Evolutionary conservation across 139 green algal genomes (phyloP).

Genomic region (Trebouxia sp.): DNA sequence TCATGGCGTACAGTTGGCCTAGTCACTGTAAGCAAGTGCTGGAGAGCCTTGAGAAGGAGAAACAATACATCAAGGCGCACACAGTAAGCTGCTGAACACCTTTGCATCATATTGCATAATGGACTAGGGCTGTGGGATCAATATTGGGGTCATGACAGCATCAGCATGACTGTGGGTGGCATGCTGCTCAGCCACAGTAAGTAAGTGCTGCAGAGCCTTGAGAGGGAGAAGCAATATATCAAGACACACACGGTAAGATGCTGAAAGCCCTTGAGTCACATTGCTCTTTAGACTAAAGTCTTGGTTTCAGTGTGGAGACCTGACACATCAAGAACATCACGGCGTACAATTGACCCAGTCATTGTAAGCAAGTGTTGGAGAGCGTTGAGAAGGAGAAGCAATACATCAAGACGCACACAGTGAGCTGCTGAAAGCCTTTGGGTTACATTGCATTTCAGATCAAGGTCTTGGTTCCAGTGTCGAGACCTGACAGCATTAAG

Average conservation of each 20-base stretch:
- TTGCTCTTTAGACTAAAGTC: too few relatives aligned
- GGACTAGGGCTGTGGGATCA: slow-evolving; percentile 72
- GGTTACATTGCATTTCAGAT: too few relatives aligned
- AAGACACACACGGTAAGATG: slow-evolving; percentile 31
- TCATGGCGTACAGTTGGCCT: slow-evolving; percentile 61
- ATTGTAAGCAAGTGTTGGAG: slow-evolving; percentile 79
- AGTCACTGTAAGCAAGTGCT: slow-evolving; percentile 84
- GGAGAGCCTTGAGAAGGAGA: slow-evolving; percentile 62
- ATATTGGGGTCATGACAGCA: slow-evolving; percentile 58
- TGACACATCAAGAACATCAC: too few relatives aligned
- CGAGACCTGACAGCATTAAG: too few relatives aligned
- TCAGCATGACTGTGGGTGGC: slow-evolving; percentile 86
- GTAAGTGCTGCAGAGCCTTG: slow-evolving; percentile 68
- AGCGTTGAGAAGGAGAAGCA: slow-evolving; percentile 59
- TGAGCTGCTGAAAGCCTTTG: not conserved
- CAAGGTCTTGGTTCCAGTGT: too few relatives aligned
- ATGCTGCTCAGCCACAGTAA: slow-evolving; percentile 85
- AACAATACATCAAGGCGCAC: slow-evolving; percentile 33
- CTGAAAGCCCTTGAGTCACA: too few relatives aligned
- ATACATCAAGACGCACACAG: slow-evolving; percentile 35
- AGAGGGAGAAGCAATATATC: slow-evolving; percentile 52
- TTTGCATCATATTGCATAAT: too few relatives aligned
- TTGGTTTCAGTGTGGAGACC: too few relatives aligned
- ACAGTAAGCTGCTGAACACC: slow-evolving; percentile 32
- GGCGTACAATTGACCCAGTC: too few relatives aligned